These are phyloP conservation scores for Pseudogymnoascus sp. DNA, from an alignment of 2,329 filamentous ascomycete genomes.

Conservation along the genomic window DNA sequence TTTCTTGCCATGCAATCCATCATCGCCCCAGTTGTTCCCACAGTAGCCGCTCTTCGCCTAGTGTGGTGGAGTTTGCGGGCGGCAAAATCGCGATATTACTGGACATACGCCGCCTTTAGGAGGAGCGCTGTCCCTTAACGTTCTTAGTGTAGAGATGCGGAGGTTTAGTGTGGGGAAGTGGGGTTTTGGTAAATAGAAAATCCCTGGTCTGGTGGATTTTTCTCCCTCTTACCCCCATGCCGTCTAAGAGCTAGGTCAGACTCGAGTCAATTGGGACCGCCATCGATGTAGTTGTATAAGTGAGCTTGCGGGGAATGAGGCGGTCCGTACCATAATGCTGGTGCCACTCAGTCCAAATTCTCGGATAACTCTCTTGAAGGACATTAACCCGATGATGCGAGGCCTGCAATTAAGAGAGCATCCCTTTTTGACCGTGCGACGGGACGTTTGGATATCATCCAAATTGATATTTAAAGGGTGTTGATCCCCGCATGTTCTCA, in stretches of 20 bases:
- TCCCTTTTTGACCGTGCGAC: not conserved
- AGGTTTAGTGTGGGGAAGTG: not conserved
- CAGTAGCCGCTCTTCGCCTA: not conserved
- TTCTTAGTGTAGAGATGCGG: not conserved
- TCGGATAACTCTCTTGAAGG: not conserved
- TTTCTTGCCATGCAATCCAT: not conserved
- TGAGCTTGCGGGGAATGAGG: not conserved
- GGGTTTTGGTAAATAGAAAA: not conserved
- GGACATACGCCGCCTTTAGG: not conserved
- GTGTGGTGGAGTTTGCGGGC: not conserved
- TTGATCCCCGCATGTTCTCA: not conserved
- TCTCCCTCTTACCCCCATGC: not conserved
- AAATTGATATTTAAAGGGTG: not conserved
- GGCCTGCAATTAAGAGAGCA: not conserved
- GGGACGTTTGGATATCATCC: not conserved
- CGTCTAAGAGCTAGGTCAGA: not conserved
- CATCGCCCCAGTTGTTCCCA: not conserved
- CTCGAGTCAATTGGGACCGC: not conserved
- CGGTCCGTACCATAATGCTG: not conserved
- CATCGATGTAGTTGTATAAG: not conserved
- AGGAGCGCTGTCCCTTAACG: not conserved
- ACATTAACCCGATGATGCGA: not conserved
- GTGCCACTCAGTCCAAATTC: not conserved
- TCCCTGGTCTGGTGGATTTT: not conserved
- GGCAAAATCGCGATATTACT: not conserved